A percentile compares a stretch with the other conserved stretches of the same genome.
These are phyloP conservation scores for Ashbya aceris DNA, from an alignment of 1,139 yeast species.

Conservation along the genomic window DNA sequence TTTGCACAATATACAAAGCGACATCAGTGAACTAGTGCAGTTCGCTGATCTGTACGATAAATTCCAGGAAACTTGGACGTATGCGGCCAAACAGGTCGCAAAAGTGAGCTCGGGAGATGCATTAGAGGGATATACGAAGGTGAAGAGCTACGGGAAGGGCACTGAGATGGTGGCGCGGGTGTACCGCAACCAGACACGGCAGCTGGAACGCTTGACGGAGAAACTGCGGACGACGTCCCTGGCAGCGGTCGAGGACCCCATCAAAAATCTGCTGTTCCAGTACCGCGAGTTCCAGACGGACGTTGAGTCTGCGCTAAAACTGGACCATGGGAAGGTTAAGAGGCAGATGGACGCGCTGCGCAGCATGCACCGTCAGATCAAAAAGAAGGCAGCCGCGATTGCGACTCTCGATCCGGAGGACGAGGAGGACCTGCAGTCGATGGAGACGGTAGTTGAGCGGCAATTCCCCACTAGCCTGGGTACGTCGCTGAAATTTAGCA, in stretches of 20 bases:
- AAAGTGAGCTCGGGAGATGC: neutral
- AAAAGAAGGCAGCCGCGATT: neutral
- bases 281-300: constrained; percentile 8
- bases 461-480: constrained; percentile 10
- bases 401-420: neutral
- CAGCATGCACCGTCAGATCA: neutral
- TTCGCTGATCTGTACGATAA: constrained; percentile 1
- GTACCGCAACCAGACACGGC: constrained; percentile 2
- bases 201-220: neutral
- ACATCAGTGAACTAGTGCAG: constrained; percentile 14
- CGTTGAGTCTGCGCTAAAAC: constrained; percentile 5
- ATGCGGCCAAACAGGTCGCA: neutral
- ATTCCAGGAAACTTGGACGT: constrained; percentile 3
- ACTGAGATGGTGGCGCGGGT: neutral
- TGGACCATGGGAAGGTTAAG: neutral
- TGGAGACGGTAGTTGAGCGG: neutral
- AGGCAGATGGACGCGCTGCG: neutral
- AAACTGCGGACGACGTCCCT: constrained; percentile 2
- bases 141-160: neutral
- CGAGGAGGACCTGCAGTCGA: neutral
- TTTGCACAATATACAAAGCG: constrained; percentile 13
- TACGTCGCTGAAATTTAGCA: constrained; percentile 10
- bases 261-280: constrained; percentile 5
- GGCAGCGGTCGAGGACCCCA: constrained; percentile 6
- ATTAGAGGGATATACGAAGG: neutral